Conservation (phyloP, 108 stramenopile species). For the Cyclotella distinguenda region DNA sequence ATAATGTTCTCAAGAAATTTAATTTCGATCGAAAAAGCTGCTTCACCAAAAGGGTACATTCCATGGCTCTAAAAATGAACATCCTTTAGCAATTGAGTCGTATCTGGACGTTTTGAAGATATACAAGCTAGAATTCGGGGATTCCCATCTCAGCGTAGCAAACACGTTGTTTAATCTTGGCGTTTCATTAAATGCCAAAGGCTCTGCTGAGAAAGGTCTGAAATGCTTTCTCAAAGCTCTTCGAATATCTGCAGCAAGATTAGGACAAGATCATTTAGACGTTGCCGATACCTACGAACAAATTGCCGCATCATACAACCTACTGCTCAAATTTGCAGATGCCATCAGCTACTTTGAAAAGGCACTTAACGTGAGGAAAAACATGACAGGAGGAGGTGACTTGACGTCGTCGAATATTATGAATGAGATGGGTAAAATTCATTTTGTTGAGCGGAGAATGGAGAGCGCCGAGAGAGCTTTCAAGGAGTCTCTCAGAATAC, state of each 20-base stretch:
- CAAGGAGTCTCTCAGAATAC: slow-evolving; percentile 47
- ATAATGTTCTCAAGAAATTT: too few species aligned
- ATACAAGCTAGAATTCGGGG: slow-evolving; percentile 49
- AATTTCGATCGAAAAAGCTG: too few species aligned
- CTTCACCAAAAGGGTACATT: slow-evolving; percentile 47
- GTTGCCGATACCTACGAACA: slow-evolving; percentile 55
- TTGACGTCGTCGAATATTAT: slow-evolving; percentile 40
- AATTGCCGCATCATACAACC: slow-evolving; percentile 41
- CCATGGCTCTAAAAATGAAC: slow-evolving; percentile 33
- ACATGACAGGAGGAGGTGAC: slow-evolving; percentile 26
- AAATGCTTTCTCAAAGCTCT: slow-evolving; percentile 47
- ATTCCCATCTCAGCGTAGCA: slow-evolving; percentile 50
- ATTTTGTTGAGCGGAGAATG: slow-evolving; percentile 7
- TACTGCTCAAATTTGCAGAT: slow-evolving; percentile 31
- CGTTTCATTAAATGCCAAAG: slow-evolving; percentile 52
- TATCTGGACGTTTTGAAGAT: slow-evolving; percentile 45
- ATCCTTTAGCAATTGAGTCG: slow-evolving; percentile 44
- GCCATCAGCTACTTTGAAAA: slow-evolving; percentile 48
- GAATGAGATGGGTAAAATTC: slow-evolving; percentile 44
- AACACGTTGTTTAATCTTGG: slow-evolving; percentile 56
- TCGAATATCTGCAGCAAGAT: slow-evolving; percentile 31
- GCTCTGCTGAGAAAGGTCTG: slow-evolving; percentile 51
- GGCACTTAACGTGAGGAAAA: slow-evolving; percentile 40
- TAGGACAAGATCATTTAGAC: slow-evolving; percentile 56
- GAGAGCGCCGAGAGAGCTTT: slow-evolving; percentile 52